Percentiles rank a stretch among this genome's conserved stretches.
These are phyloP conservation scores for Cystobasidium slooffiae DNA, from an alignment of 1,284 basidiomycete species.

Conservation along the genomic window DNA sequence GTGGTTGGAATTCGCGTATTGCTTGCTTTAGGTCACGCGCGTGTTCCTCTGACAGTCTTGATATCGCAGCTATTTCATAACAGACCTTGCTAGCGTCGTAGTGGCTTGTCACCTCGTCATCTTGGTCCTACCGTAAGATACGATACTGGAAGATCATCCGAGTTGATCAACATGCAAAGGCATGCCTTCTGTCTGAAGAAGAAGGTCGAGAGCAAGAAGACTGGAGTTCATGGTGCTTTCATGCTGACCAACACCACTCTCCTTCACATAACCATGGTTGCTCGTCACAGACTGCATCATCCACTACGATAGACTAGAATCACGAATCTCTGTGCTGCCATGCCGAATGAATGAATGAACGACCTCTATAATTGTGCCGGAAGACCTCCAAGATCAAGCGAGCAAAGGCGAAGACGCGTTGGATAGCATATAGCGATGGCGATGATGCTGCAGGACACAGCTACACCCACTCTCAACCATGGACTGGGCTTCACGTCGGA, in stretches of 20 bases:
- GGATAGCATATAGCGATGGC: too few species aligned
- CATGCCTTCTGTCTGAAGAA: background rate
- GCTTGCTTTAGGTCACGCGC: too few species aligned
- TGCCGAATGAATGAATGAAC: background rate
- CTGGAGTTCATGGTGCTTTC: too few species aligned
- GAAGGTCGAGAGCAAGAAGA: too few species aligned
- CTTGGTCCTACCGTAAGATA: too few species aligned
- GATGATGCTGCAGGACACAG: background rate
- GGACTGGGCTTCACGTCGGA: background rate
- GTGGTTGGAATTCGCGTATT: background rate
- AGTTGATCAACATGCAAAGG: conserved; percentile 8
- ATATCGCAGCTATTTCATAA: background rate
- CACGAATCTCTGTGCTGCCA: background rate
- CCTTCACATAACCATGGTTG: background rate
- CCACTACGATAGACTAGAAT: background rate
- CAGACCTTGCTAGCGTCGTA: background rate
- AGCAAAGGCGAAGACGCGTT: background rate
- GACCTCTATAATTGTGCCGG: background rate
- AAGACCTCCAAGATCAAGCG: background rate
- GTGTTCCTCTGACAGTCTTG: too few species aligned
- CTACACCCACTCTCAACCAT: conserved; percentile 3
- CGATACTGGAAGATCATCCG: background rate
- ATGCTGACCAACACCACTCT: background rate
- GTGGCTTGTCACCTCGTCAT: too few species aligned
- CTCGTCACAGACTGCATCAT: background rate